These are phyloP conservation scores for Aspergillus neotritici DNA, from an alignment of 2,329 filamentous ascomycete species.

Conservation along the genomic window DNA sequence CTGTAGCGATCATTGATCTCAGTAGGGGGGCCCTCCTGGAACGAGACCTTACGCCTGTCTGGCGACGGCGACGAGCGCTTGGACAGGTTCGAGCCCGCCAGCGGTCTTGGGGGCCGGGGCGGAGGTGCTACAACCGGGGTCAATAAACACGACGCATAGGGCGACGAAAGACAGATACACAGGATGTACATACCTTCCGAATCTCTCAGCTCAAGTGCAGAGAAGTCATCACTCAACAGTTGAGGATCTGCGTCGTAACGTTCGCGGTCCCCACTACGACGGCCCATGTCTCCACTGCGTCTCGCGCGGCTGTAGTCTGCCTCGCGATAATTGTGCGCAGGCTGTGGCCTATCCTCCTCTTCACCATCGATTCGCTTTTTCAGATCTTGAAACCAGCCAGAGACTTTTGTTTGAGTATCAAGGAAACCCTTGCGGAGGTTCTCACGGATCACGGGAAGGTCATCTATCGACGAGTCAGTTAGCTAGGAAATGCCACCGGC, in stretches of 20 bases:
- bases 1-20: constrained; percentile 74
- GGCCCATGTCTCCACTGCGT: constrained; percentile 56
- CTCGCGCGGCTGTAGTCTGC: constrained; percentile 46
- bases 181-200: constrained; percentile 47
- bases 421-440: constrained; percentile 91
- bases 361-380: constrained; percentile 93
- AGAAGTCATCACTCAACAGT: constrained; percentile 84
- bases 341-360: constrained; percentile 58
- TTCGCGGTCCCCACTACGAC: constrained; percentile 79
- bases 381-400: constrained; percentile 82
- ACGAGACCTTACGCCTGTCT: constrained; percentile 49
- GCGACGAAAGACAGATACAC: not conserved
- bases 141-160: not conserved
- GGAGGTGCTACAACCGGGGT: constrained; percentile 44
- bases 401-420: constrained; percentile 89
- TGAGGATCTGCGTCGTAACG: constrained; percentile 93
- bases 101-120: constrained; percentile 55
- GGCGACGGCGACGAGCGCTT: constrained; percentile 59
- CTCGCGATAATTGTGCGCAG: constrained; percentile 26
- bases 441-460: constrained; percentile 85
- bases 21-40: constrained; percentile 62
- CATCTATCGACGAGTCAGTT: constrained; percentile 52
- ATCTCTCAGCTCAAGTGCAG: constrained; percentile 57
- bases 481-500: constrained; percentile 5
- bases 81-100: constrained; percentile 74